Conservation (phyloP, 805 yeast species). For the Suhomyces canberraensis region DNA sequence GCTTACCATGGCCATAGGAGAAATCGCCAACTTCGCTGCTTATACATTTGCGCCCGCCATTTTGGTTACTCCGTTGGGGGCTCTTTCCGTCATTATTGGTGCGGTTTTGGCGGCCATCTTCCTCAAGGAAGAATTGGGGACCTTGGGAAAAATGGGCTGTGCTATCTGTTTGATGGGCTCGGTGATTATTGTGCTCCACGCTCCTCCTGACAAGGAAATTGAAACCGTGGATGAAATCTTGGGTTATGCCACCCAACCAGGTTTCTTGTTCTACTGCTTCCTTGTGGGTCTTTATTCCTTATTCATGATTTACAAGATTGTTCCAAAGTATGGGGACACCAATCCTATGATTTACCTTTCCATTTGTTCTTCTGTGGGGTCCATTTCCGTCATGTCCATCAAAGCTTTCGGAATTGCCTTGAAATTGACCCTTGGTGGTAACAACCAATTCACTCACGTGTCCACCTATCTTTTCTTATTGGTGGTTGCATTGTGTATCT, state of each 20-base stretch:
- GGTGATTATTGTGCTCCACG: constrained; percentile 83
- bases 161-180: constrained; percentile 87
- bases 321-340: constrained; percentile 72
- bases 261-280: constrained; percentile 64
- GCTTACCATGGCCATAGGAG: constrained; percentile 86
- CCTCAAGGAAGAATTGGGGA: constrained; percentile 81
- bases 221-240: constrained; percentile 85
- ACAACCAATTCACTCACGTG: constrained; percentile 81
- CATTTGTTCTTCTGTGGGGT: constrained; percentile 86
- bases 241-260: constrained; percentile 73
- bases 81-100: constrained; percentile 84
- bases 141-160: constrained; percentile 88
- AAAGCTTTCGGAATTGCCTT: constrained; percentile 92
- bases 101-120: constrained; percentile 86
- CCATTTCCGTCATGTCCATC: constrained; percentile 86
- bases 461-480: constrained; percentile 78
- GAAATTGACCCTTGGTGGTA: constrained; percentile 78
- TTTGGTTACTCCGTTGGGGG: constrained; percentile 88
- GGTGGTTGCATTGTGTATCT: constrained; percentile 76
- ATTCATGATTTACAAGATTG: constrained; percentile 79
- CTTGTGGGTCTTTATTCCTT: constrained; percentile 64
- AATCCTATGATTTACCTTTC: constrained; percentile 89
- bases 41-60: constrained; percentile 95
- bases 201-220: constrained; percentile 91
- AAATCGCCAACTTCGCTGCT: constrained; percentile 89